These are phyloP conservation scores for Plectranthus barbatus DNA, from an alignment of 257 asterid species.

Conservation along the genomic window DNA sequence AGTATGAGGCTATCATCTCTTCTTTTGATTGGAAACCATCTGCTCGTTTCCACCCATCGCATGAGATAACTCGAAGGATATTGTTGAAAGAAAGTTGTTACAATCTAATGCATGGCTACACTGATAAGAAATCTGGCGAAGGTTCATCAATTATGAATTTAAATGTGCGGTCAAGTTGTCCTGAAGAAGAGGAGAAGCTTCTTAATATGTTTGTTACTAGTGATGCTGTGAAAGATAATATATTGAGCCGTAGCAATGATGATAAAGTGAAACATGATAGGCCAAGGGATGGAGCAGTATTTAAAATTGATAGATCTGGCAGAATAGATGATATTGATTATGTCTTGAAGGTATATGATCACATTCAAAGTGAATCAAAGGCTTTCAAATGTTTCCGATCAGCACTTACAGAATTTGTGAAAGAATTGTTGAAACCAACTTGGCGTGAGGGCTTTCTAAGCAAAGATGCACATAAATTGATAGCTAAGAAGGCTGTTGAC, in stretches of 20 bases:
- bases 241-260: conserved; percentile 24
- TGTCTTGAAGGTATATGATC: conserved; percentile 24
- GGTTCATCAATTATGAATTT: conserved; percentile 37
- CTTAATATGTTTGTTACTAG: conserved; percentile 22
- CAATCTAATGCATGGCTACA: conserved; percentile 37
- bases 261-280: conserved; percentile 27
- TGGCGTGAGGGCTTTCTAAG: conserved; percentile 73
- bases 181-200: conserved; percentile 26
- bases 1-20: conserved; percentile 20
- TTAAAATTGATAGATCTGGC: conserved; percentile 30
- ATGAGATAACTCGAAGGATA: conserved; percentile 40
- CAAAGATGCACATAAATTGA: conserved; percentile 69
- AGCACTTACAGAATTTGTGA: conserved; percentile 65
- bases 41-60: conserved; percentile 62
- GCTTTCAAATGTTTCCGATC: conserved; percentile 45
- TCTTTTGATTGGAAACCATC: conserved; percentile 71
- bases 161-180: conserved; percentile 25
- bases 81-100: conserved; percentile 36
- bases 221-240: conserved; percentile 26
- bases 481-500: conserved; percentile 65
- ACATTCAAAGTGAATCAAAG: conserved; percentile 32
- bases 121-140: conserved; percentile 42
- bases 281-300: conserved; percentile 17
- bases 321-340: conserved; percentile 22
- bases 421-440: conserved; percentile 69